Base-by-base conservation (phyloP, 108 stramenopile species). In the Nitzschia inconspicua region DNA sequence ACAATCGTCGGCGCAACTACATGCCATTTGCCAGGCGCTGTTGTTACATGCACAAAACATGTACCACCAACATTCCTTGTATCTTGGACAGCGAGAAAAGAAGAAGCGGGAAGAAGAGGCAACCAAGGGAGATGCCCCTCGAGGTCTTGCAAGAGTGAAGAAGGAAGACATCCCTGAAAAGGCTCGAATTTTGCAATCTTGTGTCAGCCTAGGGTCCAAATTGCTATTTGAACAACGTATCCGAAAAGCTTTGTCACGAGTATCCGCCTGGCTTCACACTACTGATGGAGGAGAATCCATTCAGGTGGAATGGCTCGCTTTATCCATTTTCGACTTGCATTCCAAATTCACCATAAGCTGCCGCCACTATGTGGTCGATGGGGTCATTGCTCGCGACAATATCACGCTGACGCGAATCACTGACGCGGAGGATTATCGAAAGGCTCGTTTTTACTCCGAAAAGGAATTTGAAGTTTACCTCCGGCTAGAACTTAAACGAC, bases 151-250 rank as follows among this genome's bases (percentile, higher is more conserved):
- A 14, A 70, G 70, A n/a, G 46, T 50, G 9, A 72, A 68, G 31
- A 82, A 78, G 43, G 61, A 77, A 51, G 53, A 66, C 14, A 65
- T 68, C 19, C 55, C 67, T 23, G 72, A 76, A 35, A 49, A 44
- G 31, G 80, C 91, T 36, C 50, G 66, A 23, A 93, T 93, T 25
- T 61, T 93, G 34, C 77, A 84, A 44, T 70, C 66, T 39, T 84
- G 82, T 52, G 80, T 89, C 8, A 70, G 75, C 29, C 58, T 93
- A 9, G 91, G 91, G 2, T 66, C 76, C 39, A 88, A 86, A 64
- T 72, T 89, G 37, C 56, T 93, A 18, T 78, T 86, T 57, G 91
- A 93, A 60, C 73, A 73, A 44, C 79, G 86, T 43, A 78, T 93
- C 1, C 72, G 85, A 42, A 50, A 47, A 36, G 63, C 75, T 2